Base-by-base conservation (phyloP, 2,329 filamentous ascomycete species). In the Penicillium sp. region DNA sequence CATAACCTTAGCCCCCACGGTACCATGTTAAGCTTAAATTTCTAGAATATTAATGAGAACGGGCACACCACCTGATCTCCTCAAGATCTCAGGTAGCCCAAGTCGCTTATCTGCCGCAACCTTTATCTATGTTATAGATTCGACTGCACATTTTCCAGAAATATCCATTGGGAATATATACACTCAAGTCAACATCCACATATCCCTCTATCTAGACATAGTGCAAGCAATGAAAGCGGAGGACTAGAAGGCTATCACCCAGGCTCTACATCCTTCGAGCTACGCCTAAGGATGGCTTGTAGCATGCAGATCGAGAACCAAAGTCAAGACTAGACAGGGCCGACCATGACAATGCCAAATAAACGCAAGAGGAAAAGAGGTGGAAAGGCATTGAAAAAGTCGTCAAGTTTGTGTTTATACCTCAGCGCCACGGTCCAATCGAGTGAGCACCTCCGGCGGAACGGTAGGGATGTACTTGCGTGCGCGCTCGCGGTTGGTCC, bases 391-490 rank as follows among this genome's bases (percentile, higher is more conserved):
- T 52, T 14, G 10, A 31, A 22, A 3, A 17, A 10, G 35, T 17
- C 17, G 3, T 12, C 31, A 53, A 10, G 7, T 55, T 35, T 17
- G 17, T 34, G 35, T 39, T 35, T 61, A 63, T 66, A 56, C 65
- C 17, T 63, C 64, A 34, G 48, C 53, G n/a, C 73, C 72, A 4
- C 85, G 80, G 72, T 97, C 94, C 50, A 99, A 82, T 79, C 92
- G 96, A 61, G 89, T 87, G 61, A 99, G 80, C 72, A 98, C 96
- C 77, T 99, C 95, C 0, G 93, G 89, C 17, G 95, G 94, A 55
- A 99, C 91, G 0, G 91, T 96, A 2, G 95, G 95, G 48, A 96
- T 96, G 75, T 99, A 99, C 78, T 96, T 96, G 66, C 92, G 84
- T 76, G 96, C 95, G 58, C 92, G 84, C 77, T 98, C 95, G 63